These are phyloP conservation scores for Lachnellula arida DNA, from an alignment of 2,329 filamentous ascomycete genomes.

Conservation along the genomic window DNA sequence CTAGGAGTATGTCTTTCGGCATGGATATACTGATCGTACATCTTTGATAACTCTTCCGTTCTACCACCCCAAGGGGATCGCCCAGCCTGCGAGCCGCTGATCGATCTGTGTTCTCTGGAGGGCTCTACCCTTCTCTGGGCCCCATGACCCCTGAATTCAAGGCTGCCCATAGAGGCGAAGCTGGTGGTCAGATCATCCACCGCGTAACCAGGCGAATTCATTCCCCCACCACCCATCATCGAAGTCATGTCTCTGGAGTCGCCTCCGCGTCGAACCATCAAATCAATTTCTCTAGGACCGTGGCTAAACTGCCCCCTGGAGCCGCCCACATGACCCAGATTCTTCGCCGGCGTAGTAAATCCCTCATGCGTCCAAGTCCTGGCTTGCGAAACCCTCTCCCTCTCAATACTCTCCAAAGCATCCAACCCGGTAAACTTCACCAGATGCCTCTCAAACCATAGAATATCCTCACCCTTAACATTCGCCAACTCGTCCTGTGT, in stretches of 20 bases:
- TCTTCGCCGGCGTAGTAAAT: neutral
- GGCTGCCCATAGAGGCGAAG: neutral
- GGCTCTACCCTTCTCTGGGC: neutral
- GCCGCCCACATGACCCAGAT: neutral
- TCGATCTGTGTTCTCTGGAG: neutral
- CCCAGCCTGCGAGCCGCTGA: too few relatives aligned
- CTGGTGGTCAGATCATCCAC: neutral
- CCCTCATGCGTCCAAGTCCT: slow-evolving; percentile 4
- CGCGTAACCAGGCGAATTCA: neutral
- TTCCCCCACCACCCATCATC: too few relatives aligned
- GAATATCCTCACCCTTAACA: slow-evolving; percentile 1
- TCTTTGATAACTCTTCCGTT: too few relatives aligned
- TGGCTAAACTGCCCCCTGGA: neutral
- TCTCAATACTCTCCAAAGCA: neutral
- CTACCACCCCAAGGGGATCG: too few relatives aligned
- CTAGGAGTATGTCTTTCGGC: too few relatives aligned
- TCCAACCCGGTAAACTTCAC: slow-evolving; percentile 3
- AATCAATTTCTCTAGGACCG: neutral
- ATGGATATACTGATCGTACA: too few relatives aligned
- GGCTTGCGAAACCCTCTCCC: neutral
- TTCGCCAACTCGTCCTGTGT: neutral
- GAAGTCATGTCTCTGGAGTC: too few relatives aligned
- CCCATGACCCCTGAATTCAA: neutral
- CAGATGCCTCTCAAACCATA: slow-evolving; percentile 3
- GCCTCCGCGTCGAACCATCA: too few relatives aligned